Base-by-base conservation (phyloP, 2,329 filamentous ascomycete genomes). In the Colletotrichum sp. region DNA sequence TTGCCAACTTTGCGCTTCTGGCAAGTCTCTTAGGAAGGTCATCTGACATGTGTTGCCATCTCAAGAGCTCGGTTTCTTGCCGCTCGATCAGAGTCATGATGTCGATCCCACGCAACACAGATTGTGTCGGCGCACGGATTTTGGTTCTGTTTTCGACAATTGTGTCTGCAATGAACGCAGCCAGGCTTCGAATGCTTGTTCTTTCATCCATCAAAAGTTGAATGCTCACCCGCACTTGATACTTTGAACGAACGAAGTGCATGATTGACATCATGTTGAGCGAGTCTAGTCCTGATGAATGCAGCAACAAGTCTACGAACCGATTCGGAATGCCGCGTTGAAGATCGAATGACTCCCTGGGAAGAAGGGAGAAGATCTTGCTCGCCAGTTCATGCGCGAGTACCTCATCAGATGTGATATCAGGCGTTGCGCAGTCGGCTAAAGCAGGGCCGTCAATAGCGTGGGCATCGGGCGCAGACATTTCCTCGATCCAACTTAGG, bases 191-290 rank as follows among this genome's bases (percentile, higher is more conserved):
- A n/a, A 64, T 7, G n/a, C 61, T 73, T 6, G 69, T 75, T 2
- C 36, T 28, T 34, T 73, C 70, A 7, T 75, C 63, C 73, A 75
- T 75, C 30, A 75, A 18, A 4, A 75, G 18, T 24, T 75, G 73
- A 36, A 75, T 75, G 18, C 63, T 73, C 10, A 73, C 61, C 24
- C 63, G 52, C 18, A 67, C 63, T 13, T 28, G 61, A 1, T 75
- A 68, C 18, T 34, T 68, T 1, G 67, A 38, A 15, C n/a, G 69
- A n/a, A 73, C 18, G 21, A 67, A 75, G 16, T 75, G 69, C 73
- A 75, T 73, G n/a, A 75, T 58, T 9, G 63, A 75, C 73, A 75
- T 75, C 73, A 73, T 75, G 30, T 30, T 73, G 5, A 75, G 55
- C 8, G 73, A 75, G 36, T 73, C 73, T 12, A 75, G 73, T 8